A percentile compares a stretch with the other conserved stretches of the same genome.
Conservation (phyloP, 2,329 filamentous ascomycete species). For the Arthrobotrys pseudoclavata region DNA sequence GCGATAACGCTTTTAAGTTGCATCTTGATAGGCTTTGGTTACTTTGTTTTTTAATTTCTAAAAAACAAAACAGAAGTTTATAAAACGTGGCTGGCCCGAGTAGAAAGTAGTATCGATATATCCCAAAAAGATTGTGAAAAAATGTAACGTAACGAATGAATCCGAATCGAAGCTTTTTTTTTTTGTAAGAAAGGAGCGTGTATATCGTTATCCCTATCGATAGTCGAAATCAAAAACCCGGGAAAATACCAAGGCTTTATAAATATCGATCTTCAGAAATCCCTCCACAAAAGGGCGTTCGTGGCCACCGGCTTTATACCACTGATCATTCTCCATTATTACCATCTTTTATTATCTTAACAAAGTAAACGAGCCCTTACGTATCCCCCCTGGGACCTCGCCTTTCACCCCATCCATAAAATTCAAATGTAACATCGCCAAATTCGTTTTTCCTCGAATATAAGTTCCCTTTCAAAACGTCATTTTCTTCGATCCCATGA, state of each 20-base stretch:
- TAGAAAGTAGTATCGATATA: background rate
- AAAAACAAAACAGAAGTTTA: background rate
- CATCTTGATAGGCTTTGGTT: background rate
- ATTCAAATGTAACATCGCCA: background rate
- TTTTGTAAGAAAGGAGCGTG: background rate
- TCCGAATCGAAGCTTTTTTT: conserved; percentile 1
- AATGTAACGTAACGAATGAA: conserved; percentile 8
- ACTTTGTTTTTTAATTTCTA: background rate
- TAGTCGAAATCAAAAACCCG: conserved; percentile 6
- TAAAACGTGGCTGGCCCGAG: background rate
- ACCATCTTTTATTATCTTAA: background rate
- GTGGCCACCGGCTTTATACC: conserved; percentile 8
- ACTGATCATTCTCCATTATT: conserved; percentile 1
- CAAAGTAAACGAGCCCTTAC: background rate
- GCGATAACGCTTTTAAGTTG: conserved; percentile 14
- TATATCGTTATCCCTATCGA: conserved; percentile 11
- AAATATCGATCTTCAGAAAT: conserved; percentile 18
- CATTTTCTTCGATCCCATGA: background rate
- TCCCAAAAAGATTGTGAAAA: background rate
- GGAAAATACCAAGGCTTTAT: background rate
- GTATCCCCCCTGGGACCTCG: no score
- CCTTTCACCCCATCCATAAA: background rate
- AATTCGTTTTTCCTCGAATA: conserved; percentile 11
- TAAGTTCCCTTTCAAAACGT: conserved; percentile 16
- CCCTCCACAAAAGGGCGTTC: conserved; percentile 5